Base-by-base conservation (phyloP, 2,329 filamentous ascomycete genomes). In the Alternaria viburni region DNA sequence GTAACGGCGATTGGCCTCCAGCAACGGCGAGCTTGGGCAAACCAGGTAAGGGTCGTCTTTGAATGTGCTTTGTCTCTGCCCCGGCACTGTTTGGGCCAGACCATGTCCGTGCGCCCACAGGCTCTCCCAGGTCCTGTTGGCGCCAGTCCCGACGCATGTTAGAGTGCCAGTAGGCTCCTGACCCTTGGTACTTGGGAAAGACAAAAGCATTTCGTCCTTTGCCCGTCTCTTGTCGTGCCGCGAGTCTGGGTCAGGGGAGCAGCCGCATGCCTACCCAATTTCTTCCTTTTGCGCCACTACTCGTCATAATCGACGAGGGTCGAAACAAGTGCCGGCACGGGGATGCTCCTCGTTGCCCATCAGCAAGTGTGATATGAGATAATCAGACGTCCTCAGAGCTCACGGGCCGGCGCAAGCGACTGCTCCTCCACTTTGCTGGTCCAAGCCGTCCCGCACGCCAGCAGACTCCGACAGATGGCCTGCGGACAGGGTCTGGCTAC, bases 371-470 rank as follows among this genome's bases (percentile, higher is more conserved):
- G 65, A 54, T 57, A n/a, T 52, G 49, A 41, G 36, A 63, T 51
- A 47, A 67, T 56, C 47, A 49, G 43, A 60, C 28, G 62, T 63
- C 61, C 60, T 68, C 69, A 69, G 57, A 58, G 57, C 66, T 56
- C 68, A 57, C 74, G 74, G 75, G 57, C 77, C 75, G 76, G 72
- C 73, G 71, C 76, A 78, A 76, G 74, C 77, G 74, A 79, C 71
- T 63, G 58, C 71, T 70, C 74, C 71, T 74, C 72, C 75, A 75
- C 74, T 65, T 65, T 73, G 64, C 74, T 79, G 75, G 76, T 74
- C 73, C 75, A 80, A 77, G 77, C 77, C 77, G 72, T 77, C 76
- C 77, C 77, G 75, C 74, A 74, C 66, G 74, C 74, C 77, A 76
- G 70, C 73, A 74, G 72, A 73, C 69, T 74, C 76, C 74, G 75